phyloP scores from a whole-genome alignment of 768 basidiomycete species.

The Lactarius akahatsu region DNA sequence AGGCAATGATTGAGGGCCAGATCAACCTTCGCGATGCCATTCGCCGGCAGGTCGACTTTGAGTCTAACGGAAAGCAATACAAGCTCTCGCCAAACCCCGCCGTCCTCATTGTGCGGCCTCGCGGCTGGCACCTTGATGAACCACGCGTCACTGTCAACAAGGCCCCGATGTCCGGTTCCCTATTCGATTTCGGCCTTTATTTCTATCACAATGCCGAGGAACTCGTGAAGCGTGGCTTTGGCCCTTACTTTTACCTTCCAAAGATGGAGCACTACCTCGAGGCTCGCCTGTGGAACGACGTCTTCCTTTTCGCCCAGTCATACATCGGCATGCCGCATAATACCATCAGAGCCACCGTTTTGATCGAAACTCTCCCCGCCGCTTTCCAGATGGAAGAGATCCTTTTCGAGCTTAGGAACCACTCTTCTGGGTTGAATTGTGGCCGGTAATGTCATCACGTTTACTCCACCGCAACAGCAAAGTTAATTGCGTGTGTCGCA shows the following conservation, averaged over 20 bases:
- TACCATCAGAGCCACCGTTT: conserved; percentile 87
- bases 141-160: conserved; percentile 89
- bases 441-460: conserved; percentile 63
- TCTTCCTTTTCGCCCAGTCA: conserved; percentile 91
- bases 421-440: conserved; percentile 95
- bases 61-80: conserved; percentile 84
- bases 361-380: conserved; percentile 98
- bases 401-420: conserved; percentile 91
- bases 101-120: conserved; percentile 88
- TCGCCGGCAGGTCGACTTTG: conserved; percentile 85
- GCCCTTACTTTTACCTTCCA: conserved; percentile 97
- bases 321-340: conserved; percentile 85
- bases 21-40: conserved; percentile 92
- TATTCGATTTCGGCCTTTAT: conserved; percentile 96
- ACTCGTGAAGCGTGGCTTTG: conserved; percentile 79
- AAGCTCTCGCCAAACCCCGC: conserved; percentile 87
- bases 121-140: conserved; percentile 99
- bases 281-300: conserved; percentile 96
- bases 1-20: conserved; percentile 91
- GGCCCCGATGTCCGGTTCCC: conserved; percentile 80
- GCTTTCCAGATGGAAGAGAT: conserved; percentile 99
- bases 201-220: conserved; percentile 97
- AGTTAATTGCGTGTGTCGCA: conserved; percentile 33
- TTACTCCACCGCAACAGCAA: neutral
- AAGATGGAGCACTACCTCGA: conserved; percentile 99